Evolutionary conservation across 805 yeast species (phyloP), one percentile per base, ranked within the genome.

Genomic region (Sporopachydermia lactativora): DNA sequence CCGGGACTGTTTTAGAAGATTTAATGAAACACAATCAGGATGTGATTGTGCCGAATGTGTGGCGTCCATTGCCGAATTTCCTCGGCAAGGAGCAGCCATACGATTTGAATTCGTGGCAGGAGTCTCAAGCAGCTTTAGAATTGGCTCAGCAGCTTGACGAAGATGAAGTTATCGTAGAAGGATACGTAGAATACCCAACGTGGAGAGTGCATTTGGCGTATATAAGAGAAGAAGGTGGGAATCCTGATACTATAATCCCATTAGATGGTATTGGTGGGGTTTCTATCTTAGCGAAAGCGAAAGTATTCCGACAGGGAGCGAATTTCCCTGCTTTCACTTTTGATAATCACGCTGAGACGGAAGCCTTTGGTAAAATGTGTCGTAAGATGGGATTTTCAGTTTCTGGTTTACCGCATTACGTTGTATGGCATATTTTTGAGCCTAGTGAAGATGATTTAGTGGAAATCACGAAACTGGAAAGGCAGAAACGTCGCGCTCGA

Each of bases 11-110:
- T 45, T 59, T 88, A 46, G 95, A 88, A 59, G 96, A 88, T 60
- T 65, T 88, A 51, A 89, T 89, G 96, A 81, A 75, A 51, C 95
- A 85, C 58, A 76, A 81, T 56, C 75, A 73, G 54, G 97, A 89
- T 57, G 92, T 89, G 18, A 84, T 89, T 40, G 96, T 89, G 14
- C 97, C 97, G 14, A 89, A 81, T 52, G 86, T 81, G 39, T 81
- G 92, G 92, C 68, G 94, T 58, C 94, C 94, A 1, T 61, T 81
- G 43, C 94, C 92, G 2, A 88, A 80, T 52, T 81, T 89, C 85
- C 60, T 81, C 43, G 89, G 88, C 15, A 75, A 75, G 54, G 85
- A 80, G 52, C 94, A 81, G 55, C 89, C 94, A 2, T 81, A 81
- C 52, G 94, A 81, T 60, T 65, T 81, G 54, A 81, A 81, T 59